These are phyloP conservation scores for Chamaecrista fasciculata DNA, from an alignment of 306 rosid species.

Conservation along the genomic window DNA sequence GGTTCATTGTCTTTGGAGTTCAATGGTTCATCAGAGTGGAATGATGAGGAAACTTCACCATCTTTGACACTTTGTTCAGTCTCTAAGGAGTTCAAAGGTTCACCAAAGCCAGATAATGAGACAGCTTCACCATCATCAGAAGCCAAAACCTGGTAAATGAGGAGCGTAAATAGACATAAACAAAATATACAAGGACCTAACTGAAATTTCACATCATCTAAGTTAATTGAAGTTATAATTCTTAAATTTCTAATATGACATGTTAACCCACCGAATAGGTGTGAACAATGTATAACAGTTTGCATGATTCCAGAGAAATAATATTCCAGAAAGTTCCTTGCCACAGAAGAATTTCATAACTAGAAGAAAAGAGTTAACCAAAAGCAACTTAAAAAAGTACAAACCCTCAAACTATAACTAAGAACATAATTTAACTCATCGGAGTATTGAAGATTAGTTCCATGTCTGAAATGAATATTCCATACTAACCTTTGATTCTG, in stretches of 20 bases:
- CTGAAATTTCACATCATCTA: neutral
- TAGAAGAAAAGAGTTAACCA: neutral
- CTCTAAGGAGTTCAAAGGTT: slow-evolving; percentile 52
- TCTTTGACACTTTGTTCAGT: slow-evolving; percentile 40
- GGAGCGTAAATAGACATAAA: neutral
- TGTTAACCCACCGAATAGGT: neutral
- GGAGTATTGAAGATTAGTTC: neutral
- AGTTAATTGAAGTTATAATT: neutral
- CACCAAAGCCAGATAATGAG: slow-evolving; percentile 56
- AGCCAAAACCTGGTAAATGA: slow-evolving; percentile 47
- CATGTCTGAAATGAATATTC: neutral
- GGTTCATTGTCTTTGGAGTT: slow-evolving; percentile 58
- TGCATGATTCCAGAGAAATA: neutral
- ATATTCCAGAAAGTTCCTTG: no score
- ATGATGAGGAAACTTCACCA: slow-evolving; percentile 55
- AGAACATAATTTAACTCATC: no score
- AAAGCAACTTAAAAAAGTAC: neutral
- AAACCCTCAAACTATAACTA: neutral
- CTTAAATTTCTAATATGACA: neutral
- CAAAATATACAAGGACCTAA: neutral
- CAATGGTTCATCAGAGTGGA: slow-evolving; percentile 56
- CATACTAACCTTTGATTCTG: slow-evolving; percentile 58
- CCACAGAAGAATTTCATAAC: neutral
- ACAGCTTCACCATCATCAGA: slow-evolving; percentile 61
- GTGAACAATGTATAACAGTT: neutral